Evolutionary conservation across 495 filamentous ascomycete genomes (phyloP), one percentile per base, ranked within the genome.

Genomic region (Oidiodendron maius): DNA sequence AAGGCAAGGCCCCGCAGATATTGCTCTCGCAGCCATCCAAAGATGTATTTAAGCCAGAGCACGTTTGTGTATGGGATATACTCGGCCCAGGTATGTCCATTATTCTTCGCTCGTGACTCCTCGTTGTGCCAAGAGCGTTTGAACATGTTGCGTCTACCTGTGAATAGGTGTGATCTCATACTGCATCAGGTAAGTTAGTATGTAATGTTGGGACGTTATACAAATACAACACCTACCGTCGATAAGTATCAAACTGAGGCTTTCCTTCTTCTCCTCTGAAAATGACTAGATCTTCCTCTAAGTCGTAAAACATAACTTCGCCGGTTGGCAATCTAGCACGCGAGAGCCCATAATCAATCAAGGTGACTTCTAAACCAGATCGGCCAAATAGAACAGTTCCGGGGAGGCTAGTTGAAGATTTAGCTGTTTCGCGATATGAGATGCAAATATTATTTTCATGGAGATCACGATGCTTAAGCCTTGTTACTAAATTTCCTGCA

Each of bases 301-400:
- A 62, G 51, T 80, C 71, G 46, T 70, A 72, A 17, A 65, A 70
- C 1, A 74, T 60, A 17, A 61, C 55, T 1, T 52, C 48, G 8
- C 40, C 51, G 13, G 50, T 25, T 1, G 20, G 22, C 3, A 51
- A 34, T 9, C 21, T 50, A 3, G 77, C 85, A 15, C 90, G 80
- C 0, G 87, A 94, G 30, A 95, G 78, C 1, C 89, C 91, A 61
- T 95, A 96, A 63, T 96, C 90, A 50, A 96, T 87, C 22, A 96
- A 77, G 0, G 89, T 95, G 6, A 87, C 80, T 40, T 89, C 80
- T 0, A 94, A 66, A 4, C 74, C 74, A 4, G 86, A 88, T 48
- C 75, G 72, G 1, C 83, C 83, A 50, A 90, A 82, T 22, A 76
- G 76, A 30, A 48, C 20, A 11, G 44, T 37, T n/a, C 26, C 22